Percentiles rank a stretch among this genome's conserved stretches.
phyloP scores from a whole-genome alignment of 805 yeast genomes.

The Clavispora fructus region DNA sequence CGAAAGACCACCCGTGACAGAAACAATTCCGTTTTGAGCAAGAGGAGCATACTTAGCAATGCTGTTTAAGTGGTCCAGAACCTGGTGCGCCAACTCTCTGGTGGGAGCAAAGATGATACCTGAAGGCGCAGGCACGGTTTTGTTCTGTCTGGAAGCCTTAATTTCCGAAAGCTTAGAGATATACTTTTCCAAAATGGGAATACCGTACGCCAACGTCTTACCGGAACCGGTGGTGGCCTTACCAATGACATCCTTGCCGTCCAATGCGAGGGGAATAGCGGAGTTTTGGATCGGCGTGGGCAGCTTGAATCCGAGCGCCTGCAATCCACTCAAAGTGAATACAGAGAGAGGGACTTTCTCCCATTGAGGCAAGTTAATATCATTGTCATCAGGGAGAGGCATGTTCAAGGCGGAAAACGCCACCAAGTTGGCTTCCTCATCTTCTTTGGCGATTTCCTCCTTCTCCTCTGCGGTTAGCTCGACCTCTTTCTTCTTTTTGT shows the following conservation, averaged over 20 bases:
- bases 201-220: constrained; percentile 92
- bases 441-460: constrained; percentile 15
- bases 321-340: constrained; percentile 58
- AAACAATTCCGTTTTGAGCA: constrained; percentile 53
- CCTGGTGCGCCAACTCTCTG: constrained; percentile 94
- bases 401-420: constrained; percentile 20
- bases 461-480: constrained; percentile 5
- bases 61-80: constrained; percentile 66
- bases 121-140: constrained; percentile 41
- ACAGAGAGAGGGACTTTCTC: constrained; percentile 42
- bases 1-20: constrained; percentile 92
- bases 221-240: constrained; percentile 98
- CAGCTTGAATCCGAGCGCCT: constrained; percentile 47
- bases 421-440: constrained; percentile 12
- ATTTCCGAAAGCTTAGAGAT: constrained; percentile 21
- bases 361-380: constrained; percentile 60
- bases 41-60: constrained; percentile 51
- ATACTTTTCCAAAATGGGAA: constrained; percentile 77
- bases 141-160: constrained; percentile 12
- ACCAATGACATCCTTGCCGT: constrained; percentile 81
- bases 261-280: constrained; percentile 68
- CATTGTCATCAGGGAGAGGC: constrained; percentile 29
- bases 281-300: constrained; percentile 85
- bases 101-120: constrained; percentile 92
- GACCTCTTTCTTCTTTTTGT: constrained; percentile 1